Base-by-base conservation (phyloP, 2,329 filamentous ascomycete species). In the Tolypocladium ovalisporum region DNA sequence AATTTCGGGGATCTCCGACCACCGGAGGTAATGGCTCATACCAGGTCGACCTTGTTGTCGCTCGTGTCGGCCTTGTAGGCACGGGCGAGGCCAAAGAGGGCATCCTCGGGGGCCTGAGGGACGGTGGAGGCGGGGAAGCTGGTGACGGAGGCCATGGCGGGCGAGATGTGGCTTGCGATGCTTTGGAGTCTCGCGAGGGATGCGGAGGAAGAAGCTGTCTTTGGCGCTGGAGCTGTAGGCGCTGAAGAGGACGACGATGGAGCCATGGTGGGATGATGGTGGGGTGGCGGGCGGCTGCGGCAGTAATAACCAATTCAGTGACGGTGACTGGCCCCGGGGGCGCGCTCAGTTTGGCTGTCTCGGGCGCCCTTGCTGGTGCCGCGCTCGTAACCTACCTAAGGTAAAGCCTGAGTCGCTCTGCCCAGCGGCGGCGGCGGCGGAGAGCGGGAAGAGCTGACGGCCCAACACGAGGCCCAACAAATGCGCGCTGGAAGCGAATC, bases 41-140 rank as follows among this genome's bases (percentile, higher is more conserved):
- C 92, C 74, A 99, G 76, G 75, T 99, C 94, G 63, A 99, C 88
- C 78, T 99, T 99, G 73, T 89, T 84, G 58, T 80, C 74, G 72
- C 78, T 80, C 60, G 82, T 76, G 70, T 99, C 94, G 61, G 88
- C 88, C 68, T 85, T 85, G 79, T 87, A 99, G 60, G 90, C 91
- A 62, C 88, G 84, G 83, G 93, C 91, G 67, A 99, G 78, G 58
- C 93, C 92, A 70, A 99, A 99, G 70, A 99, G 84, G 63, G 93
- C 86, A 76, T 99, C 94, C 73, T 96, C 92, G 53, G 94, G 92
- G 60, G 94, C 94, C 75, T 93, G 87, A 67, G 92, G 89, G 59
- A 97, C 90, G 63, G 81, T 77, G 68, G 88, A 82, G 67, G 87
- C 81, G 60, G 86, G 83, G 77, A 96, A 96, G 68, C 81, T 84